phyloP scores from a whole-genome alignment of 2,329 filamentous ascomycete species.

The Sphaerulina vaccinii region DNA sequence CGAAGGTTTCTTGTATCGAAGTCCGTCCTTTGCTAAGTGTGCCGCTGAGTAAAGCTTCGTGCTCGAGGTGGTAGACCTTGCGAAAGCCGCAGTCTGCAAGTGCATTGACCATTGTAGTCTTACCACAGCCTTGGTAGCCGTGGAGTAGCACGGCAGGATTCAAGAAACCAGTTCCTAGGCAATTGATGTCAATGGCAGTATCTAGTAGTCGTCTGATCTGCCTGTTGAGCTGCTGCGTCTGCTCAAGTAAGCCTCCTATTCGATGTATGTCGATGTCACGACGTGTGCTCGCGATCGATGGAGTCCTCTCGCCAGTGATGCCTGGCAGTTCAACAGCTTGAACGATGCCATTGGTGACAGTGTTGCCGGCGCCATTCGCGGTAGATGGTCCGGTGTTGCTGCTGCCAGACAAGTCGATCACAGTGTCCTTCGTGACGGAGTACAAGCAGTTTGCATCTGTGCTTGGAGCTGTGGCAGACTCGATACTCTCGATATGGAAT shows the following conservation, averaged over 20 bases:
- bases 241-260: slow-evolving; percentile 67
- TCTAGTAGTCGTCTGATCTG: slow-evolving; percentile 50
- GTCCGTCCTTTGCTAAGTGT: slow-evolving; percentile 45
- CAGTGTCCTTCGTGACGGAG: neutral
- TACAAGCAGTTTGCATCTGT: slow-evolving; percentile 17
- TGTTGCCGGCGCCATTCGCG: neutral
- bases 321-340: neutral
- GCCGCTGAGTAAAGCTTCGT: slow-evolving; percentile 39
- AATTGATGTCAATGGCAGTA: slow-evolving; percentile 3
- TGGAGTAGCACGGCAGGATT: slow-evolving; percentile 67
- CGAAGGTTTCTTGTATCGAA: slow-evolving; percentile 66
- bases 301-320: neutral
- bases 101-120: slow-evolving; percentile 69
- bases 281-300: neutral
- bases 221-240: slow-evolving; percentile 65
- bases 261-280: slow-evolving; percentile 40
- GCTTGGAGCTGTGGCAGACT: slow-evolving; percentile 27
- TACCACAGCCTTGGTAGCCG: slow-evolving; percentile 81
- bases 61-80: slow-evolving; percentile 62
- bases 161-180: neutral
- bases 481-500: slow-evolving; percentile 62
- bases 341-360: neutral
- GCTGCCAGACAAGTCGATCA: neutral
- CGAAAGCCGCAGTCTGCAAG: slow-evolving; percentile 67
- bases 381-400: neutral